A percentile compares a stretch with the other conserved stretches of the same genome.
These are phyloP conservation scores for Sabuloglossum arenarium DNA, from an alignment of 495 filamentous ascomycete genomes.

Conservation along the genomic window DNA sequence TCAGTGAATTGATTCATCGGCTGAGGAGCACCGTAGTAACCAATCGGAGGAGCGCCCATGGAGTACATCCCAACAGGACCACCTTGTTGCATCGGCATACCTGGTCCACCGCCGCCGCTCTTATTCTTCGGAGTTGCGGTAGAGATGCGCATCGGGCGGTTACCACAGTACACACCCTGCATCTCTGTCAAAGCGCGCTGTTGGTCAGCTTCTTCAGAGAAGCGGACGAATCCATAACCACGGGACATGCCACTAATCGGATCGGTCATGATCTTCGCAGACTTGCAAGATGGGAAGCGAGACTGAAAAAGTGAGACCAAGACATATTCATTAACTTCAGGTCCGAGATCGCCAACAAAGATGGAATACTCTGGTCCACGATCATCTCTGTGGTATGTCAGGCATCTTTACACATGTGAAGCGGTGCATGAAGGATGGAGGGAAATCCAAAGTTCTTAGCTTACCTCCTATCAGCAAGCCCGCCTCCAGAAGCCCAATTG, in stretches of 20 bases:
- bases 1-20: conserved; percentile 99
- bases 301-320: conserved; percentile 91
- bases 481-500: conserved; percentile 97
- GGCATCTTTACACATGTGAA: neutral
- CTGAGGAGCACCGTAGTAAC: conserved; percentile 66
- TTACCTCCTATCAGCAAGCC: conserved; percentile 79
- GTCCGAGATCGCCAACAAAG: conserved; percentile 94
- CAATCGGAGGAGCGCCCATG: conserved; percentile 62
- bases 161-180: conserved; percentile 98
- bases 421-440: neutral
- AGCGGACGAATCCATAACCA: conserved; percentile 95
- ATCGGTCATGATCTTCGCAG: conserved; percentile 99
- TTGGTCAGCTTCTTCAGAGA: conserved; percentile 84
- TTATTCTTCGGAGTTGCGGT: conserved; percentile 97
- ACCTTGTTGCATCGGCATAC: conserved; percentile 21
- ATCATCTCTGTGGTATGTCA: conserved; percentile 51
- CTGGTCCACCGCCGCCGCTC: conserved; percentile 30
- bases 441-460: conserved; percentile 10
- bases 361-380: conserved; percentile 91
- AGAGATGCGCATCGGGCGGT: conserved; percentile 96
- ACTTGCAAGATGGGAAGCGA: conserved; percentile 94
- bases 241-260: conserved; percentile 94
- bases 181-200: conserved; percentile 90
- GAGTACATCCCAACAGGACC: conserved; percentile 30
- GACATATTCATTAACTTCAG: conserved; percentile 97